Evolutionary conservation across 139 green algal species (phyloP), one percentile per base, ranked within the genome.

Genomic region (Gonium pectorale): DNA sequence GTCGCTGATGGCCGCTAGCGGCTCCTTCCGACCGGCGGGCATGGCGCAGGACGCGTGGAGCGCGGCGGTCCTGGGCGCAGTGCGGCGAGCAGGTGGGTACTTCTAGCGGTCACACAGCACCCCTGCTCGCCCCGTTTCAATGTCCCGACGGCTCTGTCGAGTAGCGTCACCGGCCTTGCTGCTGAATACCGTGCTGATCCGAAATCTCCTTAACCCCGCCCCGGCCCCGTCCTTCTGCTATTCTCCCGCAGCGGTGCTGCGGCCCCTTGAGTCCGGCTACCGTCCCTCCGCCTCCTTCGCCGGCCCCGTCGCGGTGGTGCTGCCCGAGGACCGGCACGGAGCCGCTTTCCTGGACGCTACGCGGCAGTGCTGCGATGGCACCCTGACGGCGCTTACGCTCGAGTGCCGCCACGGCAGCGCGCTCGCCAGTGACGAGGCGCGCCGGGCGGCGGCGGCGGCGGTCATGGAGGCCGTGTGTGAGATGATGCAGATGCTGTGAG

Each of bases 311-410:
- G 93, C 88, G 13, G 82, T 93, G 63, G 80, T 94, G 60, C 73
- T 95, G 40, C 90, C 93, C 1, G 82, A 92, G 29, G 93, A 94
- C 75, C 67, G 73, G 6, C n/a, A 92, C 17, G 93, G 93, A 2
- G 86, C 68, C 5, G 60, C 85, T 5, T 92, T 96, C 71, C 56
- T 94, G 46, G 88, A 84, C n/a, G 91, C 86, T 27, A 86, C 56
- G 3, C 27, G 67, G 38, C 60, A 40, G 74, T 79, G 67, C 35
- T 86, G 88, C 38, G 67, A 81, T 5, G 78, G 69, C 27, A 43
- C 27, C 9, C 37, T 91, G 31, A 73, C 86, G 43, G 72, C 86
- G 44, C 29, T 92, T 19, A 75, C 83, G 41, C 73, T 94, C 3
- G 84, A 91, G 31, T 54, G 77, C 6, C 67, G 91, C 2, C 91